These are phyloP conservation scores for Catharanthus roseus DNA, from an alignment of 257 asterid species.

Conservation along the genomic window DNA sequence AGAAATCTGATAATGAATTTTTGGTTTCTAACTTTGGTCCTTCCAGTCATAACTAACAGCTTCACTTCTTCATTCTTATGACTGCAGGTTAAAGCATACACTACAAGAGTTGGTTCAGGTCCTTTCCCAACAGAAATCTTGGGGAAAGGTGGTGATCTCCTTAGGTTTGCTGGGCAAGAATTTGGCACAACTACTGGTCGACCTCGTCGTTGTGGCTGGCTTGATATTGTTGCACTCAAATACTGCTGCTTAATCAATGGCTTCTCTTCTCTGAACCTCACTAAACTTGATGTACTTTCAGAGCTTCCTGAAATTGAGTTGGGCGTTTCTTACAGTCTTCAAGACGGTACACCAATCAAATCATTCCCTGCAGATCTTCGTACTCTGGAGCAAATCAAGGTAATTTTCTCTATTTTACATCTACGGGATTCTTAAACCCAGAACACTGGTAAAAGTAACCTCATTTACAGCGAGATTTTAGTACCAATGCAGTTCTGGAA, in stretches of 20 bases:
- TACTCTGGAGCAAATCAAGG: conserved; percentile 69
- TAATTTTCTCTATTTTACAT: conserved; percentile 1
- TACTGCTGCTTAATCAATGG: conserved; percentile 89
- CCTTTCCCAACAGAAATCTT: conserved; percentile 93
- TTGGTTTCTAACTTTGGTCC: not conserved
- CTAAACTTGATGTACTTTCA: conserved; percentile 90
- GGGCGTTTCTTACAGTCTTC: conserved; percentile 66
- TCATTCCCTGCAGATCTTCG: conserved; percentile 84
- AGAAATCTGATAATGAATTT: not conserved
- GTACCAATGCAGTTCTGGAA: not conserved
- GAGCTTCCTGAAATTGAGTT: conserved; percentile 66
- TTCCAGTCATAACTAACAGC: not conserved
- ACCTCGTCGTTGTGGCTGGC: conserved; percentile 99
- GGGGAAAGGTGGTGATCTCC: conserved; percentile 75
- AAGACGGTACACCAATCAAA: conserved; percentile 52
- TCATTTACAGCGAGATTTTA: not conserved
- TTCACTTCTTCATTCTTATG: not conserved
- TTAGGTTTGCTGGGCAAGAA: conserved; percentile 89
- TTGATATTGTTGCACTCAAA: conserved; percentile 77
- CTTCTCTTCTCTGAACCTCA: conserved; percentile 86
- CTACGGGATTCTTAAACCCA: not conserved
- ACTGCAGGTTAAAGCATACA: conserved; percentile 90
- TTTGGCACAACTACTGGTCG: conserved; percentile 99
- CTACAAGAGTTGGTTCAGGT: conserved; percentile 96
- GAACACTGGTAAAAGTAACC: not conserved